A percentile compares a stretch with the other conserved stretches of the same genome.
phyloP scores from a whole-genome alignment of 768 basidiomycete species.

The Leccinum boreale region DNA sequence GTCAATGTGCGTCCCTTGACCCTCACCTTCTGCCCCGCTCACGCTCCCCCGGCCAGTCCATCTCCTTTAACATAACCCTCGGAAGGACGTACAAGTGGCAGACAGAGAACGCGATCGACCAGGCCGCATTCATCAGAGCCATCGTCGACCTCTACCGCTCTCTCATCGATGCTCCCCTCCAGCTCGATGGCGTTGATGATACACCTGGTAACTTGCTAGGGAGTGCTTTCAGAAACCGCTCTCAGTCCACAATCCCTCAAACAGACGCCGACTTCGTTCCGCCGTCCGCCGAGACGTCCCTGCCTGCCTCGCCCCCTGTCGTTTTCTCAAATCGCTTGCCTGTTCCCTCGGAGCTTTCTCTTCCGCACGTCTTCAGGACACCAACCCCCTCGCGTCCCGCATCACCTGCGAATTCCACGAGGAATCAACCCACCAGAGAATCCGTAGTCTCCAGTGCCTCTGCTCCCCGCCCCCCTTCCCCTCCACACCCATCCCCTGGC shows the following conservation, averaged over 20 bases:
- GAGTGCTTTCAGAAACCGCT: not conserved
- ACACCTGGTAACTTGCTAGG: constrained; percentile 31
- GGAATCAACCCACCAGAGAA: constrained; percentile 23
- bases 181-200: constrained; percentile 57
- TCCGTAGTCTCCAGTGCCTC: constrained; percentile 13
- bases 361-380: constrained; percentile 23
- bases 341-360: constrained; percentile 14
- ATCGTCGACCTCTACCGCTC: constrained; percentile 59
- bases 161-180: constrained; percentile 46
- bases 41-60: constrained; percentile 41
- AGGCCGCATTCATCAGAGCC: constrained; percentile 65
- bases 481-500: constrained; percentile 19
- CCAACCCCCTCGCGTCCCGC: constrained; percentile 36
- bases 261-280: constrained; percentile 14
- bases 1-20: constrained; percentile 51
- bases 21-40: constrained; percentile 9
- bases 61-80: constrained; percentile 76
- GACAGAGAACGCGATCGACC: constrained; percentile 73
- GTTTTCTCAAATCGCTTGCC: constrained; percentile 8
- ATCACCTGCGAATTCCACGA: constrained; percentile 37
- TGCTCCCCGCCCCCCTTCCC: constrained; percentile 23
- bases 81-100: constrained; percentile 91
- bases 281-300: not conserved
- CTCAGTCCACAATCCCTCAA: constrained; percentile 9
- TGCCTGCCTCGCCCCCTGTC: constrained; percentile 1